These are phyloP conservation scores for Vitis labrusca DNA, from an alignment of 164 flowering plant species.

Conservation along the genomic window DNA sequence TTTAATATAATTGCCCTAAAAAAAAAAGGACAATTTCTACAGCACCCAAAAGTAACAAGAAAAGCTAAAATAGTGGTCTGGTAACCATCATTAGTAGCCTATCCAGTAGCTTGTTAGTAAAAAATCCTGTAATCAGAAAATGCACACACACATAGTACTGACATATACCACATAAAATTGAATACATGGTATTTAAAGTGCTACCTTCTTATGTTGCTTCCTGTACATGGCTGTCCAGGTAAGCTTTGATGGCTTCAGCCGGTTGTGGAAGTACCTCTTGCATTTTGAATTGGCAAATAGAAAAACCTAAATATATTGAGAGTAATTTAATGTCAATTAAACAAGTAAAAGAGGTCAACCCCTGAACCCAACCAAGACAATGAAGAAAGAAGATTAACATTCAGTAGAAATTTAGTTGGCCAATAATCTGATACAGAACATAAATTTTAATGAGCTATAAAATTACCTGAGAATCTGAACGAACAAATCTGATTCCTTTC, in stretches of 20 bases:
- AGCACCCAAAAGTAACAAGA: no score
- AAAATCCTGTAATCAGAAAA: no score
- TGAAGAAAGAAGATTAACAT: neutral
- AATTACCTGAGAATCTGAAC: conserved; percentile 51
- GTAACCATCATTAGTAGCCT: no score
- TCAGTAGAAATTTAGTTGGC: neutral
- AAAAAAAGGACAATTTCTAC: no score
- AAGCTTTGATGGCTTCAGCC: conserved; percentile 83
- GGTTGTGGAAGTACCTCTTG: conserved; percentile 84
- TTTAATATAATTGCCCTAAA: no score
- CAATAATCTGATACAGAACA: neutral
- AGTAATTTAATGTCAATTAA: neutral
- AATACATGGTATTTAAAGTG: no score
- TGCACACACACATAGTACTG: no score
- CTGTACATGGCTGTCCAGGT: conserved; percentile 76
- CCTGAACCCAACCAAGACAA: neutral
- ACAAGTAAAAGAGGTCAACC: neutral
- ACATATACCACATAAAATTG: no score
- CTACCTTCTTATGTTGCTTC: conserved; percentile 67
- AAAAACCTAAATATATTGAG: conserved; percentile 38
- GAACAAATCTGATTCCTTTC: conserved; percentile 54
- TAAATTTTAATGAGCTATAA: neutral
- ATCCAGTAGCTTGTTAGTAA: no score
- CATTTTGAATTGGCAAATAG: conserved; percentile 80
- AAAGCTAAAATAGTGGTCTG: no score